A percentile compares a stretch with the other conserved stretches of the same genome.
phyloP scores from a whole-genome alignment of 2,329 filamentous ascomycete species.

The Volutella citrinella region DNA sequence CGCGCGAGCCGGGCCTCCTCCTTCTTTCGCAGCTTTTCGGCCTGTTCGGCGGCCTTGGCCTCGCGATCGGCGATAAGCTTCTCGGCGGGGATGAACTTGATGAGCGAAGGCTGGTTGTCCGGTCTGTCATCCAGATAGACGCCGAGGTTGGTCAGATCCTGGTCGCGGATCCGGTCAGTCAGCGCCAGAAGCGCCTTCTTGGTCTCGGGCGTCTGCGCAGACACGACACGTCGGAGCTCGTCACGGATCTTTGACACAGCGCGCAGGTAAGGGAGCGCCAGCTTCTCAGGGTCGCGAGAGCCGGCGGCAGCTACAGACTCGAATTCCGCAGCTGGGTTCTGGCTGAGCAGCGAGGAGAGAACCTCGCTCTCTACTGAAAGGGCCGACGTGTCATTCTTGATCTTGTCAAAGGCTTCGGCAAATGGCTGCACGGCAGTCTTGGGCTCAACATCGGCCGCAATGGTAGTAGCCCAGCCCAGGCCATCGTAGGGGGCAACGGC shows the following conservation, averaged over 20 bases:
- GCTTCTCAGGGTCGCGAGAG: slow-evolving; percentile 48
- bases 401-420: slow-evolving; percentile 39
- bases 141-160: slow-evolving; percentile 75
- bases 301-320: slow-evolving; percentile 42
- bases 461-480: slow-evolving; percentile 51
- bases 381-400: slow-evolving; percentile 44
- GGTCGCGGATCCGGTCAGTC: slow-evolving; percentile 78
- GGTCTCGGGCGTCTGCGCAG: slow-evolving; percentile 43
- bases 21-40: slow-evolving; percentile 55
- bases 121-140: slow-evolving; percentile 84
- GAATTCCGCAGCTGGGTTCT: slow-evolving; percentile 46
- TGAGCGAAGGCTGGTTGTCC: slow-evolving; percentile 66
- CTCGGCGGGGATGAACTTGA: slow-evolving; percentile 60
- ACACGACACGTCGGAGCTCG: slow-evolving; percentile 56
- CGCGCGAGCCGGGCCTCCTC: slow-evolving; percentile 51
- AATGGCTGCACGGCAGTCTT: slow-evolving; percentile 46
- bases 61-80: slow-evolving; percentile 57
- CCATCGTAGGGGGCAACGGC: slow-evolving; percentile 53
- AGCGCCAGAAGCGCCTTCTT: slow-evolving; percentile 72
- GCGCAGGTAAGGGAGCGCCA: slow-evolving; percentile 55
- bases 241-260: slow-evolving; percentile 57
- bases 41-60: slow-evolving; percentile 58
- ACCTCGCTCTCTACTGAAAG: slow-evolving; percentile 48
- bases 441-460: slow-evolving; percentile 41
- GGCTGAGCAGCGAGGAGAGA: slow-evolving; percentile 40